phyloP scores from a whole-genome alignment of 2,329 filamentous ascomycete genomes.

The Arthrobotrys sphaeroides region DNA sequence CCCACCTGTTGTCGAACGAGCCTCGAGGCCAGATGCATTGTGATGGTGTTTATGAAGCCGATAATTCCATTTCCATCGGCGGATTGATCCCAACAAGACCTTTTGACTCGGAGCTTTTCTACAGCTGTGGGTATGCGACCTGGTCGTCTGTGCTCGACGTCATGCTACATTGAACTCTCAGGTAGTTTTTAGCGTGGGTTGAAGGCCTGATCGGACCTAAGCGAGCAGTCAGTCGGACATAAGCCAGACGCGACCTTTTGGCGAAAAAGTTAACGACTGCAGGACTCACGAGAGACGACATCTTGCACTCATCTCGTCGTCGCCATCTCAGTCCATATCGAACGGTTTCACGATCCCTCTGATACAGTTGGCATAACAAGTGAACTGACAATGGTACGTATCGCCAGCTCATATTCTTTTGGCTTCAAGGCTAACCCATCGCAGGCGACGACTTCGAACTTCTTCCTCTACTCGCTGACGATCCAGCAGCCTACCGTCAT shows the following conservation, averaged over 20 bases:
- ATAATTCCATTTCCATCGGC: conserved; percentile 18
- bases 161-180: conserved; percentile 25
- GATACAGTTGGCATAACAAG: conserved; percentile 3
- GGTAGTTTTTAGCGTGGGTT: conserved; percentile 20
- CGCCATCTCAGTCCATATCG: conserved; percentile 18
- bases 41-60: conserved; percentile 18
- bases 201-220: conserved; percentile 30
- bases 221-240: conserved; percentile 1
- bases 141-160: conserved; percentile 19
- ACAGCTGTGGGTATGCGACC: not conserved
- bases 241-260: conserved; percentile 37
- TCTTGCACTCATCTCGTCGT: conserved; percentile 27
- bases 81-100: not conserved
- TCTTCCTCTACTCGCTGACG: conserved; percentile 98
- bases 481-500: conserved; percentile 90
- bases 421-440: conserved; percentile 14
- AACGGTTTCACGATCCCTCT: not conserved
- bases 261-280: conserved; percentile 39
- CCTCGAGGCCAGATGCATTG: conserved; percentile 38
- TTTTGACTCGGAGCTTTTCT: not conserved
- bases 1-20: conserved; percentile 10
- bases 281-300: conserved; percentile 25
- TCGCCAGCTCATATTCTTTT: not conserved
- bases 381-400: conserved; percentile 36
- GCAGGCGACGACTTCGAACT: conserved; percentile 95